phyloP scores from a whole-genome alignment of 148 eudicot species.

The Rhododendron kiyosumense region DNA sequence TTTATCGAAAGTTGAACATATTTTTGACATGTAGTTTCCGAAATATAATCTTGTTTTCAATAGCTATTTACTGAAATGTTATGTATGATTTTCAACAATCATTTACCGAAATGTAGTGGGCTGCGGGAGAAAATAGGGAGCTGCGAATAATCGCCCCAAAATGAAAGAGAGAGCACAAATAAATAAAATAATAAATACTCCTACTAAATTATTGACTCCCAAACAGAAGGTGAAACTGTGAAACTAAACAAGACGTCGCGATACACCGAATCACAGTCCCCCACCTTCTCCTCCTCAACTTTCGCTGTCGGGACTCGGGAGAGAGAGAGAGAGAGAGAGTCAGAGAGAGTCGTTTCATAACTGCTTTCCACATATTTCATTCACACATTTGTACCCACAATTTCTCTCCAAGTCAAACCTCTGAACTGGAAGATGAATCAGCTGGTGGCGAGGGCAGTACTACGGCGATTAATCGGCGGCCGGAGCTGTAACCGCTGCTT shows the following conservation, averaged over 20 bases:
- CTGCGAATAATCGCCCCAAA: too few species aligned
- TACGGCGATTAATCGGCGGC: conserved; percentile 24
- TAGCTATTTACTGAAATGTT: too few species aligned
- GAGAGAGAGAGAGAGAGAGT: background rate
- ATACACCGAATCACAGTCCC: background rate
- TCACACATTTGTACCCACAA: background rate
- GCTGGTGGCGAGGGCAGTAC: conserved; percentile 22
- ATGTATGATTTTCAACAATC: too few species aligned
- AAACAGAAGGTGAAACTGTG: background rate
- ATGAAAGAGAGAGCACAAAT: background rate
- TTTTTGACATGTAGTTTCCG: too few species aligned
- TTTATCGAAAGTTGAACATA: too few species aligned
- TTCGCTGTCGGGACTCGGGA: background rate
- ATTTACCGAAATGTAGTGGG: too few species aligned
- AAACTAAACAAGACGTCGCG: background rate
- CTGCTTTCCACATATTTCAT: background rate
- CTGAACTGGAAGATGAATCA: conserved; percentile 26
- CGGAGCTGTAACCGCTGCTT: conserved; percentile 13
- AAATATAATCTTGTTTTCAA: too few species aligned
- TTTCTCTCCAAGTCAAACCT: background rate
- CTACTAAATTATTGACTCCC: background rate
- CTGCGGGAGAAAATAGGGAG: too few species aligned
- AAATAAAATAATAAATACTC: background rate
- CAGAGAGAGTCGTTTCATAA: background rate
- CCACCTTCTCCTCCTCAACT: background rate